Percentiles rank a stretch among this genome's conserved stretches.
These are phyloP conservation scores for Taxillus chinensis DNA, from an alignment of 164 flowering plant species.

Conservation along the genomic window DNA sequence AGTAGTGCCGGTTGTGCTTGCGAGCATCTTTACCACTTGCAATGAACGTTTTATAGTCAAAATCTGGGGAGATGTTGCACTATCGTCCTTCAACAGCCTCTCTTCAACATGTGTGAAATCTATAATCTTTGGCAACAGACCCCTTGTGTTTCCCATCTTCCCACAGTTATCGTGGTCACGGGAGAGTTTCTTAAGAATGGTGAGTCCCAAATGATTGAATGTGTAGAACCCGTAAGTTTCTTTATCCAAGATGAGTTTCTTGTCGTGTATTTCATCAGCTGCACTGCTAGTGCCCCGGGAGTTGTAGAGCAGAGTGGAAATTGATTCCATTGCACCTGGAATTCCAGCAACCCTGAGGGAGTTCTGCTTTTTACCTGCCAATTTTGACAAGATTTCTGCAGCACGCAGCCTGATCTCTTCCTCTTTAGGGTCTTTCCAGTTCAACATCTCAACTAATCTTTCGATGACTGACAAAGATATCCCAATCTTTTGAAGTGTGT, in stretches of 20 bases:
- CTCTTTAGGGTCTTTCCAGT: constrained; percentile 76
- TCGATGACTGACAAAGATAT: constrained; percentile 55
- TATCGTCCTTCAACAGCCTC: constrained; percentile 34
- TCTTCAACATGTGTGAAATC: constrained; percentile 66
- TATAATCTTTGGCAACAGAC: constrained; percentile 72
- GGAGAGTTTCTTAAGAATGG: constrained; percentile 74
- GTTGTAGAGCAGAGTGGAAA: constrained; percentile 67
- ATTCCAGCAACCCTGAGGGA: constrained; percentile 79
- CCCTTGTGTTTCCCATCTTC: constrained; percentile 82
- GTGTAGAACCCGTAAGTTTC: constrained; percentile 49
- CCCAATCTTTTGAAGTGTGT: constrained; percentile 77
- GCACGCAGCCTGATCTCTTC: constrained; percentile 75
- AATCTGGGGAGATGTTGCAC: constrained; percentile 40
- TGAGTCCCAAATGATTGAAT: constrained; percentile 75
- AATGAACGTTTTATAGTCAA: constrained; percentile 54
- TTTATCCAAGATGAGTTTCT: constrained; percentile 30
- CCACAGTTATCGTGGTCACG: constrained; percentile 85
- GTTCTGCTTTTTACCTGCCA: constrained; percentile 79
- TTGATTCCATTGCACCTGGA: constrained; percentile 90
- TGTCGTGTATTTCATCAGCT: constrained; percentile 53
- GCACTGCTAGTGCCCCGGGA: constrained; percentile 24
- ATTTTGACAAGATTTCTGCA: constrained; percentile 60
- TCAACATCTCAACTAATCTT: constrained; percentile 82
- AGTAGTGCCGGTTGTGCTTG: constrained; percentile 61
- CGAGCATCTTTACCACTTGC: constrained; percentile 74